Base-by-base conservation (phyloP, 2,329 filamentous ascomycete species). In the Pyrenophora tritici-repentis region DNA sequence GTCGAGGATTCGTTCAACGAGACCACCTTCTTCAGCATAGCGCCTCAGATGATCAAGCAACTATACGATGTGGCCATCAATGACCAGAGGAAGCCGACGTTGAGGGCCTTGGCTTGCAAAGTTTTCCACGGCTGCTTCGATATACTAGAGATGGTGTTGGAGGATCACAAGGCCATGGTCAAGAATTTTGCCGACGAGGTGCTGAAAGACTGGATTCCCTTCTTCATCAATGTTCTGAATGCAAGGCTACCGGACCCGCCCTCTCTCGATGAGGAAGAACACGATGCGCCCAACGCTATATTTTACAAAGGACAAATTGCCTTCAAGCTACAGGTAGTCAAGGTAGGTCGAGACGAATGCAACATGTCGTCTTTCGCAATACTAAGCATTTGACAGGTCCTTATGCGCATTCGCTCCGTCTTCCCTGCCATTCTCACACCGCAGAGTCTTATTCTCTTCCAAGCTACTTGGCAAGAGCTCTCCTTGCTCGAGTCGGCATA, bases 1-100 rank as follows among this genome's bases (percentile, higher is more conserved):
- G 90, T 99, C 20, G 92, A 97, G 56, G 93, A 96, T 68, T 91
- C 90, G 60, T 83, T 99, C 73, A 95, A 87, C 68, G 93, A 97
- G 71, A 89, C 91, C 55, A 92, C 97, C 64, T 99, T 99, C 80
- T 97, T 97, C 73, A 83, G 83, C 51, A 90, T 96, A 63, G 94
- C 93, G 7, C 81, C 87, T 32, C 88, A 95, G 66, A 88, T 99
- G 51, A 86, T 97, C 68, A 88, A 87, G 65, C 86, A 88, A 42
- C 83, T 97, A 26, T 94, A 91, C 72, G 83, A 90, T 63, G 88
- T 96, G 32, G 91, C 92, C 12, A 81, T 89, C 49, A 89, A 89
- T 70, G 84, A 88, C 52, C 81, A 81, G 55, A 85, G 90, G 63
- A 91, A 90, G 69, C 82, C 88, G 8, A 85, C 85, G 53, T 79